Evolutionary conservation across 192 early-diverging fungal species (phyloP), one percentile per base, ranked within the genome.

Genomic region (Glomus cerebriforme): DNA sequence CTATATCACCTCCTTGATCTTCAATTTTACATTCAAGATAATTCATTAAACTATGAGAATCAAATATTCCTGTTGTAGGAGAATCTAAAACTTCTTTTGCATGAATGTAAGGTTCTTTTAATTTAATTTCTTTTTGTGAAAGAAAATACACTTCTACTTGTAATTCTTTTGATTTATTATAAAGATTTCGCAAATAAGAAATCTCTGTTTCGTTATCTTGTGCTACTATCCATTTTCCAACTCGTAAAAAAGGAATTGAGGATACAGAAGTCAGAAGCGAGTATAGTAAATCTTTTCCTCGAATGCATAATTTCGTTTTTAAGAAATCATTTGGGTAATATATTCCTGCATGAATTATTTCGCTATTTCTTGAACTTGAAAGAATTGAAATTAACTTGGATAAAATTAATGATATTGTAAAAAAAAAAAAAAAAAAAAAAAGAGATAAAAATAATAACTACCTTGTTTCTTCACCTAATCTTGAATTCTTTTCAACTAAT

Each of bases 301-400:
- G 85, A 29, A 95, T 92, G 80, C 95, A 96, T 0, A 97, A 83
- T 31, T 60, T 68, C 12, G 94, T 95, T 79, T 95, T 94, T 45
- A 96, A 82, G 43, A 91, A 93, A 75, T 90, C 81, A 17, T 76
- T 73, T 1, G 94, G 93, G 60, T 96, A 97, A 83, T 95, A 95
- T 15, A 97, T 83, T 0, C 95, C 95, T 8, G 92, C 94, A 64
- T 97, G 95, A 78, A 97, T 97, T 17, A 97, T 93, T 80, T 96
- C 93, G 74, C 92, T 94, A 86, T 96, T 97, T 17, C 95, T 82
- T 32, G 95, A 93, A 79, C 93, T 91, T 32, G 12, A 10, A 2
- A 2, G 10, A 22, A n/a, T 26, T 29, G 24, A 76, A 0, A 22
- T 35, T 43, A 12, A 43, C 31, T 31, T 7, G 37, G 77, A 27